These are phyloP conservation scores for Colletotrichum viniferum DNA, from an alignment of 2,329 filamentous ascomycete species.

Conservation along the genomic window DNA sequence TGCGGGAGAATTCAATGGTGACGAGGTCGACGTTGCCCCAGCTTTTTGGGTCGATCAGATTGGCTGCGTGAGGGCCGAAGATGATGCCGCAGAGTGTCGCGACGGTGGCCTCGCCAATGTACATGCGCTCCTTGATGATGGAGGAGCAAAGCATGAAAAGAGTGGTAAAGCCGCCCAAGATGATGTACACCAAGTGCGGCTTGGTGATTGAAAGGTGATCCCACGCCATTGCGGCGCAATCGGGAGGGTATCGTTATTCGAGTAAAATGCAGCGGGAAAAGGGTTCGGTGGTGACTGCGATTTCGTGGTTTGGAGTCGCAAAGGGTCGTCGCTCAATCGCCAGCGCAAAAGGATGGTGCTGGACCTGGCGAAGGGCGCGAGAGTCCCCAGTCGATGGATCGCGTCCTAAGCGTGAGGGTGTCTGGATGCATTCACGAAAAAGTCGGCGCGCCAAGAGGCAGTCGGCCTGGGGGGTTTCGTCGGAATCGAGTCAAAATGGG, in stretches of 20 bases:
- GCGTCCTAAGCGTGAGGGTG: slow-evolving; percentile 24
- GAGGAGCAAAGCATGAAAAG: slow-evolving; percentile 99
- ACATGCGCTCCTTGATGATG: slow-evolving; percentile 96
- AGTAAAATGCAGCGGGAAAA: neutral
- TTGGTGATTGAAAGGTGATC: slow-evolving; percentile 84
- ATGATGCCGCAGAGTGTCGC: slow-evolving; percentile 88
- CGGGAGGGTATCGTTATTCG: neutral
- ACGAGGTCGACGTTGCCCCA: slow-evolving; percentile 89
- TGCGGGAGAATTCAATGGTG: slow-evolving; percentile 86
- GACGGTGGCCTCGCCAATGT: slow-evolving; percentile 98
- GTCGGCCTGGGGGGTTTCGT: neutral
- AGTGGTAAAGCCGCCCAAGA: slow-evolving; percentile 95
- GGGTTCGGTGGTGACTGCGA: neutral
- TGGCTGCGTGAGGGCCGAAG: slow-evolving; percentile 83
- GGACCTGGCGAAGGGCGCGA: slow-evolving; percentile 25
- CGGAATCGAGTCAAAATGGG: neutral
- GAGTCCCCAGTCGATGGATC: slow-evolving; percentile 28
- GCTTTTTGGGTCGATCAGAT: slow-evolving; percentile 74
- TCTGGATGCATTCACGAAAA: slow-evolving; percentile 36
- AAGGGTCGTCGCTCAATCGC: slow-evolving; percentile 1
- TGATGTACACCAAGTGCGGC: slow-evolving; percentile 98
- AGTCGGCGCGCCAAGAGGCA: slow-evolving; percentile 3
- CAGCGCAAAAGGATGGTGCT: slow-evolving; percentile 16
- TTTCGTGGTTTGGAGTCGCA: neutral
- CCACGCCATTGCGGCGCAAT: slow-evolving; percentile 68